These are phyloP conservation scores for Paraconiothyrium brasiliense DNA, from an alignment of 2,329 filamentous ascomycete species.

Conservation along the genomic window DNA sequence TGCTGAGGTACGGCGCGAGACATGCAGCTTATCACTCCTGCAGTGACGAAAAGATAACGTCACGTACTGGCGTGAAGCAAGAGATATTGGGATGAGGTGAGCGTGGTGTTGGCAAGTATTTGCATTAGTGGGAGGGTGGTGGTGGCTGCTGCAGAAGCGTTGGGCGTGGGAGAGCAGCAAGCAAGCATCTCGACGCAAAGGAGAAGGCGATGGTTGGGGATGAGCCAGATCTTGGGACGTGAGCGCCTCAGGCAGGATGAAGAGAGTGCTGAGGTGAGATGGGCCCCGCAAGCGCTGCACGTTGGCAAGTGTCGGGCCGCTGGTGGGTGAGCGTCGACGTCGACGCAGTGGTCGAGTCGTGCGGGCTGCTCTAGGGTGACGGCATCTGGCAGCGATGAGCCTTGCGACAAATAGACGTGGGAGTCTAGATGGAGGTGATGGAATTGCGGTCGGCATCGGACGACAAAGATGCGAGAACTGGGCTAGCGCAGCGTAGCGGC, in stretches of 20 bases:
- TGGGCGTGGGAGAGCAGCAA: not conserved
- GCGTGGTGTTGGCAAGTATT: not conserved
- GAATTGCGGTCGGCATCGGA: not conserved
- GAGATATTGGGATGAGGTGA: constrained; percentile 9
- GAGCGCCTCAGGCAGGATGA: constrained; percentile 25
- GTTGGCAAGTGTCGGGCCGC: not conserved
- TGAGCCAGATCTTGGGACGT: constrained; percentile 9
- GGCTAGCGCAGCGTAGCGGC: constrained; percentile 2
- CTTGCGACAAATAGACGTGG: not conserved
- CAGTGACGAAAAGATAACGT: constrained; percentile 4
- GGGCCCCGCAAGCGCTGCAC: constrained; percentile 6
- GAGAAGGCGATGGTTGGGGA: constrained; percentile 6
- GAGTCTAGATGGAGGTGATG: not conserved
- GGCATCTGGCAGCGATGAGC: not conserved
- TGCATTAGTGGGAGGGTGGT: constrained; percentile 8
- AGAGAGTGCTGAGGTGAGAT: constrained; percentile 18
- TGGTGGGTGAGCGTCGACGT: not conserved
- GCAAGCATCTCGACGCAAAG: not conserved
- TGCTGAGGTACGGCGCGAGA: constrained; percentile 9
- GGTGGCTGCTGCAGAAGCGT: constrained; percentile 4
- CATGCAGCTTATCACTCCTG: constrained; percentile 16
- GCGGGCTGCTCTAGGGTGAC: not conserved
- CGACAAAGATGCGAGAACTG: not conserved
- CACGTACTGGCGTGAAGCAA: not conserved
- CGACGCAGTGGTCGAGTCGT: not conserved